Percentiles rank a stretch among this genome's conserved stretches.
Conservation (phyloP, 1,284 basidiomycete species). For the Ceratobasidium sp. region DNA sequence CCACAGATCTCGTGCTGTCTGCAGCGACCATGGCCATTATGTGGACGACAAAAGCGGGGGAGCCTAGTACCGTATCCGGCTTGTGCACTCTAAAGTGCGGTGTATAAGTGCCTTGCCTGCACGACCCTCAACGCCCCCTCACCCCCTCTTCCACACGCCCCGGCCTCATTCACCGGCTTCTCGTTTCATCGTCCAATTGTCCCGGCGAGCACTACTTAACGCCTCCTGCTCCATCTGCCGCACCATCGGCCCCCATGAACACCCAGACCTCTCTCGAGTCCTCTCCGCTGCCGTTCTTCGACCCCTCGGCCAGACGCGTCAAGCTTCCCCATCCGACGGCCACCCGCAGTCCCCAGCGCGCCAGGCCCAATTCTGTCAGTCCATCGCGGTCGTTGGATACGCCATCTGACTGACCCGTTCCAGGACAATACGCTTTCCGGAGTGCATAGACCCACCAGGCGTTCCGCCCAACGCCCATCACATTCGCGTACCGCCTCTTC, state of each 20-base stretch:
- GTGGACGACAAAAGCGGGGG: slow-evolving; percentile 26
- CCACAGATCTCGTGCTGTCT: slow-evolving; percentile 20
- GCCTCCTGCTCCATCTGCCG: not conserved
- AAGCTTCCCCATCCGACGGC: slow-evolving; percentile 20
- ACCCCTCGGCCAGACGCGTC: slow-evolving; percentile 27
- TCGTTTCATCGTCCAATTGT: slow-evolving; percentile 31
- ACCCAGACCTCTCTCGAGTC: not conserved
- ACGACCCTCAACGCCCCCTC: slow-evolving; percentile 18
- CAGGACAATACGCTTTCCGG: not conserved
- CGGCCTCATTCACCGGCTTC: slow-evolving; percentile 13
- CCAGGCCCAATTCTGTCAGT: not conserved
- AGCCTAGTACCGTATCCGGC: not conserved
- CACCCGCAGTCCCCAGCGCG: not conserved
- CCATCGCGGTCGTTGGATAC: not conserved
- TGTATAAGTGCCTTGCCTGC: not conserved
- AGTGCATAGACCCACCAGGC: not conserved
- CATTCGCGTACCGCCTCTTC: slow-evolving; percentile 26
- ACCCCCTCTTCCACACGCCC: slow-evolving; percentile 11
- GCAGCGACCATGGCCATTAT: slow-evolving; percentile 10
- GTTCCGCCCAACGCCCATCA: not conserved
- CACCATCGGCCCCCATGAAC: slow-evolving; percentile 15
- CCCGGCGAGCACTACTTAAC: slow-evolving; percentile 7
- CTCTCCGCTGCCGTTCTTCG: slow-evolving; percentile 28
- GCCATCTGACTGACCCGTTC: not conserved
- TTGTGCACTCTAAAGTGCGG: slow-evolving; percentile 17